Evolutionary conservation across 2,329 filamentous ascomycete genomes (phyloP).

Genomic region (Aspergillus sp.): DNA sequence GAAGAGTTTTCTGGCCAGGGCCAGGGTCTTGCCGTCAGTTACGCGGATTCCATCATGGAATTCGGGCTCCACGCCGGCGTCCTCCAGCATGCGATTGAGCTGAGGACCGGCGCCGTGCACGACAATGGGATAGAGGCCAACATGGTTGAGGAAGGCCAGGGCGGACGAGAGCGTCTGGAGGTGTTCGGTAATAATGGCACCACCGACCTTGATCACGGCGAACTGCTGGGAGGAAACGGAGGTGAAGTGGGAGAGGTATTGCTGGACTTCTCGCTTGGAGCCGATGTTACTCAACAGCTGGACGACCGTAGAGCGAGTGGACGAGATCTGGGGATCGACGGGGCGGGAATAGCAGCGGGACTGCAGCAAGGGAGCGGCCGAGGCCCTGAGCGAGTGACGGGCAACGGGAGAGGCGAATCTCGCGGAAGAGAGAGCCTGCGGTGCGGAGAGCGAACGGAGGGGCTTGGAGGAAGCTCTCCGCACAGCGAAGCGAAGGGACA

Average conservation of each 20-base stretch:
- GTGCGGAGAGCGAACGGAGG: constrained; percentile 33
- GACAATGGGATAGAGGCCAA: constrained; percentile 88
- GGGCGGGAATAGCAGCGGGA: constrained; percentile 38
- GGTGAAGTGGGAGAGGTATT: constrained; percentile 95
- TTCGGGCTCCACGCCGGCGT: constrained; percentile 84
- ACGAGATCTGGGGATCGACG: constrained; percentile 42
- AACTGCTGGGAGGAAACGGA: constrained; percentile 96
- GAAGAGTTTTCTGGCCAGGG: constrained; percentile 84
- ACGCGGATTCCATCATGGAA: constrained; percentile 95
- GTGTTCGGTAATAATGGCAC: constrained; percentile 90
- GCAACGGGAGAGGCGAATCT: constrained; percentile 17
- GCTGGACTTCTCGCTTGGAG: constrained; percentile 90
- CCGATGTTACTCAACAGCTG: constrained; percentile 92
- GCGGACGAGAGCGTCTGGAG: constrained; percentile 83
- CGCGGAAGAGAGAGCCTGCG: constrained; percentile 22
- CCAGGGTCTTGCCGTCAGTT: constrained; percentile 89
- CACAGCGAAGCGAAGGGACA: constrained; percentile 36
- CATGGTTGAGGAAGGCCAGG: constrained; percentile 84
- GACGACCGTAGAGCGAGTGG: constrained; percentile 71
- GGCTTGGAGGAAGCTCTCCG: constrained; percentile 36
- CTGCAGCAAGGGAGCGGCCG: constrained; percentile 19
- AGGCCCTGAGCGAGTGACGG: constrained; percentile 18
- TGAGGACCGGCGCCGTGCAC: constrained; percentile 93
- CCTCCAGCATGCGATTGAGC: constrained; percentile 82
- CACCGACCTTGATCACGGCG: constrained; percentile 95